Percentiles rank a stretch among this genome's conserved stretches.
Evolutionary conservation across 164 flowering plant species (phyloP).

Genomic region (Chimonanthus praecox): DNA sequence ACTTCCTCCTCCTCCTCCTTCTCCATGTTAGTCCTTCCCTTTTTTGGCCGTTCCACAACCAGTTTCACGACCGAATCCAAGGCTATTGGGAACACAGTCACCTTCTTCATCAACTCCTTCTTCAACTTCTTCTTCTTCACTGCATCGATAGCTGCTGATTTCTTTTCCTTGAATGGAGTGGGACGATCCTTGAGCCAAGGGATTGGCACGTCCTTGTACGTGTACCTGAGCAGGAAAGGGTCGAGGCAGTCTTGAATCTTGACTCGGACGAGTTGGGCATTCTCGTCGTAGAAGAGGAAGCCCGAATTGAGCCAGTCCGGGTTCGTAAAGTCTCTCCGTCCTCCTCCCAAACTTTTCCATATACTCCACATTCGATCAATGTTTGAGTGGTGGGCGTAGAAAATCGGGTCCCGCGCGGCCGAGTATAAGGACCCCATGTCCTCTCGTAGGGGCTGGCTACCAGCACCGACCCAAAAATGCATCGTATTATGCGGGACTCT

Average conservation of each 20-base stretch:
- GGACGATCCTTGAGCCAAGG: too few relatives aligned
- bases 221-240: conserved; percentile 3
- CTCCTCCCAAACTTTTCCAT: conserved; percentile 6
- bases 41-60: too few relatives aligned
- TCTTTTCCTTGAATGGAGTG: too few relatives aligned
- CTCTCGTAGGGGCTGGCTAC: neutral
- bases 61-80: too few relatives aligned
- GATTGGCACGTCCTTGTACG: neutral
- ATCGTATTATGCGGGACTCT: conserved; percentile 5
- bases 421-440: conserved; percentile 3
- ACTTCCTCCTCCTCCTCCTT: neutral
- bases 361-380: conserved; percentile 15
- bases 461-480: conserved; percentile 5
- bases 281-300: conserved; percentile 19
- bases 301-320: conserved; percentile 16
- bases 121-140: too few relatives aligned
- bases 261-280: conserved; percentile 9
- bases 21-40: neutral
- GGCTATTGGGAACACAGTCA: too few relatives aligned
- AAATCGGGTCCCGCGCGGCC: conserved; percentile 13
- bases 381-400: conserved; percentile 17
- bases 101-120: too few relatives aligned
- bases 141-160: too few relatives aligned
- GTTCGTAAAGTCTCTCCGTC: neutral
- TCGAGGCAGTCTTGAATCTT: conserved; percentile 6